These are phyloP conservation scores for Purpureocillium takamizusanense DNA, from an alignment of 2,329 filamentous ascomycete genomes.

Conservation along the genomic window DNA sequence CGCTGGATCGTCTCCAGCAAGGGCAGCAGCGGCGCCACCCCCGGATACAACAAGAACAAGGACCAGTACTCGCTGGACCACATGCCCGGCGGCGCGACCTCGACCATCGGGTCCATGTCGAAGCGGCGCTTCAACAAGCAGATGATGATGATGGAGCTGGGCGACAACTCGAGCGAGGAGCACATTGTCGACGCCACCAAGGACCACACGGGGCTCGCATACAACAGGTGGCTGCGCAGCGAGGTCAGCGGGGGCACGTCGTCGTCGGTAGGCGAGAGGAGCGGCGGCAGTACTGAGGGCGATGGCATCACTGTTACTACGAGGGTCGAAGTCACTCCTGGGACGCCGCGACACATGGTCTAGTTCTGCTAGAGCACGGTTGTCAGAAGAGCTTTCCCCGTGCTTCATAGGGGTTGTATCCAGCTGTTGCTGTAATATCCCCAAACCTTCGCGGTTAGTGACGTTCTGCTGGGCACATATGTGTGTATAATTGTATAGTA, in stretches of 20 bases:
- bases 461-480: too few relatives aligned
- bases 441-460: too few relatives aligned
- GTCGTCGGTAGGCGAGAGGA: neutral
- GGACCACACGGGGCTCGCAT: neutral
- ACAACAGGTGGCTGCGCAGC: slow-evolving; percentile 1
- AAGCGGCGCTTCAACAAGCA: slow-evolving; percentile 1
- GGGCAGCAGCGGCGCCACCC: slow-evolving; percentile 15
- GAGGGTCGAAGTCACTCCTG: neutral
- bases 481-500: too few relatives aligned
- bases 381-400: too few relatives aligned
- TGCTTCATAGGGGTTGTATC: too few relatives aligned
- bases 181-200: slow-evolving; percentile 14
- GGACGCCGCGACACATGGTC: neutral
- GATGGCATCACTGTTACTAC: neutral
- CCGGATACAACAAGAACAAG: too few relatives aligned
- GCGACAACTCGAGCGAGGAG: slow-evolving; percentile 22
- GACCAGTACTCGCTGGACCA: slow-evolving; percentile 12
- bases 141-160: slow-evolving; percentile 13
- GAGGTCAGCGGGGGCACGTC: neutral
- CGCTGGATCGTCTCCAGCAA: slow-evolving; percentile 24
- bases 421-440: too few relatives aligned
- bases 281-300: neutral
- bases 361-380: too few relatives aligned
- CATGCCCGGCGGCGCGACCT: slow-evolving; percentile 10
- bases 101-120: neutral